Evolutionary conservation across 768 basidiomycete species (phyloP).

Genomic region (Chalciporus chontae): DNA sequence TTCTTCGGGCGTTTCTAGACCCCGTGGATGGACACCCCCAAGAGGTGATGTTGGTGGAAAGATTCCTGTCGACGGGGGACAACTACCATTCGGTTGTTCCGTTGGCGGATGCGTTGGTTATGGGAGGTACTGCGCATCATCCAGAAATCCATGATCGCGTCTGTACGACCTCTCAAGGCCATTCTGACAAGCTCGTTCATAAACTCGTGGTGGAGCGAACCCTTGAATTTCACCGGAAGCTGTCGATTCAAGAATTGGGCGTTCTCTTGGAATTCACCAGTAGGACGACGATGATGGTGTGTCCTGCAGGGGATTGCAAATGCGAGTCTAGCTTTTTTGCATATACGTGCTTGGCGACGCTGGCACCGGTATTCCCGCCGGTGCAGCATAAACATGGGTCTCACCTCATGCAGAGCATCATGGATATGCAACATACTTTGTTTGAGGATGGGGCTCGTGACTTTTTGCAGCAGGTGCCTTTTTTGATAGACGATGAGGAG

Average conservation of each 20-base stretch:
- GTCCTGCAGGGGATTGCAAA: conserved; percentile 7
- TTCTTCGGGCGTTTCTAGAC: conserved; percentile 4
- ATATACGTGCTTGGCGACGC: conserved; percentile 9
- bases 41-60: conserved; percentile 12
- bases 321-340: conserved; percentile 15
- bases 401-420: background rate
- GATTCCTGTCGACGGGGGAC: conserved; percentile 10
- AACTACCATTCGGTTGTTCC: background rate
- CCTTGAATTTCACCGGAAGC: background rate
- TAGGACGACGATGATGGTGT: conserved; percentile 1
- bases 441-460: conserved; percentile 12
- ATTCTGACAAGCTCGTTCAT: background rate
- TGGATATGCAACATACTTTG: conserved; percentile 2
- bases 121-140: conserved; percentile 1
- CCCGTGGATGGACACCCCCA: background rate
- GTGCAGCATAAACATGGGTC: background rate
- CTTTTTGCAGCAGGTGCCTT: conserved; percentile 6
- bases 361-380: conserved; percentile 5
- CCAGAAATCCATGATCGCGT: conserved; percentile 12
- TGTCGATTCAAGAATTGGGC: conserved; percentile 3
- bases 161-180: background rate
- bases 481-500: conserved; percentile 1
- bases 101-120: background rate
- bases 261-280: conserved; percentile 9
- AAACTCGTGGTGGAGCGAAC: conserved; percentile 11